Conservation (phyloP, 805 yeast genomes). For the Naumovozyma dairenensis region DNA sequence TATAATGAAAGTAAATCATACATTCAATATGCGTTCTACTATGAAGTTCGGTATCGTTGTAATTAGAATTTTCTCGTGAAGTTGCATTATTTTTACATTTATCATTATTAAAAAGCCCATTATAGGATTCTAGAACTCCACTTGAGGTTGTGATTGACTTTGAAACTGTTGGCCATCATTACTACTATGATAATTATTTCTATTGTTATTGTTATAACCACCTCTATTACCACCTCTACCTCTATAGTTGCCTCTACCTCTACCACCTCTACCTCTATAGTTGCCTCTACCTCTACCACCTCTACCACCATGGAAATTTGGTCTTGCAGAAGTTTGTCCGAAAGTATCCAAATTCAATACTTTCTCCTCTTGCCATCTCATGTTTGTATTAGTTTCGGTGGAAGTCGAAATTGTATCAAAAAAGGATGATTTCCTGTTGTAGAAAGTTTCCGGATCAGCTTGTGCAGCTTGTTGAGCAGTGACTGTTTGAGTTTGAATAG, state of each 20-base stretch:
- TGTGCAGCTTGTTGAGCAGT: constrained; percentile 1
- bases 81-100: not conserved
- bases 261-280: constrained; percentile 17
- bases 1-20: no score
- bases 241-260: constrained; percentile 12
- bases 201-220: constrained; percentile 8
- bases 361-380: constrained; percentile 68
- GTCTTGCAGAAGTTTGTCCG: constrained; percentile 54
- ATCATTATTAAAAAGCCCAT: not conserved
- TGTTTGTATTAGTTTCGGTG: constrained; percentile 35
- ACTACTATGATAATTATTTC: constrained; percentile 6
- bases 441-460: constrained; percentile 31
- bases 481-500: no score
- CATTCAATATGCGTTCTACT: no score
- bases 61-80: no score
- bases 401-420: constrained; percentile 79
- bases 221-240: constrained; percentile 13
- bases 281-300: constrained; percentile 22
- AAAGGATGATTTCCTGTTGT: constrained; percentile 77
- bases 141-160: not conserved
- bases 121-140: not conserved
- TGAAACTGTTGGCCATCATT: constrained; percentile 1
- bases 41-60: no score
- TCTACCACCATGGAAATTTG: constrained; percentile 30
- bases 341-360: constrained; percentile 71